Evolutionary conservation across 192 early-diverging fungal genomes (phyloP).

Genomic region (Linnemannia hyalina): DNA sequence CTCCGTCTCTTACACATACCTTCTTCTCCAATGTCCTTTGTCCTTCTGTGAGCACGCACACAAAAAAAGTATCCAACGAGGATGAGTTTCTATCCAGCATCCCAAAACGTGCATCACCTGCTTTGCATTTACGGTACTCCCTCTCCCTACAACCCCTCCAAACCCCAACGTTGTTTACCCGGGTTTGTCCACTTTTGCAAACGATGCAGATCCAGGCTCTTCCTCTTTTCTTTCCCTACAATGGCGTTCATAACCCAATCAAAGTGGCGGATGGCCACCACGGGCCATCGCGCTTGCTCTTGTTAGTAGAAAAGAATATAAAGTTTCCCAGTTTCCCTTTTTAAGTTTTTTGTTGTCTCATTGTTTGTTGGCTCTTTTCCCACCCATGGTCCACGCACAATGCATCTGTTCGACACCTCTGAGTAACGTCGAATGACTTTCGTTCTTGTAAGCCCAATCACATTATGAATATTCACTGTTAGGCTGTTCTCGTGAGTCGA

Average conservation of each 20-base stretch:
- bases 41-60: neutral
- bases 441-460: too few relatives aligned
- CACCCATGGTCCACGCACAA: too few relatives aligned
- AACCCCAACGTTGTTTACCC: neutral
- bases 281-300: neutral
- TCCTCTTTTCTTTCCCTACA: neutral
- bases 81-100: neutral
- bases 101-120: neutral
- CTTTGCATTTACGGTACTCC: neutral
- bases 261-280: neutral
- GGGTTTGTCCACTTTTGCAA: neutral
- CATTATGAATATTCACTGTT: neutral
- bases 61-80: neutral
- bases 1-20: too few relatives aligned
- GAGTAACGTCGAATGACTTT: too few relatives aligned
- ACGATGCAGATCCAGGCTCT: neutral
- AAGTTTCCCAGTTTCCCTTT: neutral
- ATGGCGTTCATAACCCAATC: neutral
- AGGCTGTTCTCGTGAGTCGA: too few relatives aligned
- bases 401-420: too few relatives aligned
- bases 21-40: neutral
- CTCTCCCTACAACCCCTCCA: neutral
- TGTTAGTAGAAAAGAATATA: too few relatives aligned
- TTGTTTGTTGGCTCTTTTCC: neutral
- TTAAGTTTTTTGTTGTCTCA: too few relatives aligned